These are phyloP conservation scores for Apiotrichum gracile DNA, from an alignment of 1,284 basidiomycete species.

Conservation along the genomic window DNA sequence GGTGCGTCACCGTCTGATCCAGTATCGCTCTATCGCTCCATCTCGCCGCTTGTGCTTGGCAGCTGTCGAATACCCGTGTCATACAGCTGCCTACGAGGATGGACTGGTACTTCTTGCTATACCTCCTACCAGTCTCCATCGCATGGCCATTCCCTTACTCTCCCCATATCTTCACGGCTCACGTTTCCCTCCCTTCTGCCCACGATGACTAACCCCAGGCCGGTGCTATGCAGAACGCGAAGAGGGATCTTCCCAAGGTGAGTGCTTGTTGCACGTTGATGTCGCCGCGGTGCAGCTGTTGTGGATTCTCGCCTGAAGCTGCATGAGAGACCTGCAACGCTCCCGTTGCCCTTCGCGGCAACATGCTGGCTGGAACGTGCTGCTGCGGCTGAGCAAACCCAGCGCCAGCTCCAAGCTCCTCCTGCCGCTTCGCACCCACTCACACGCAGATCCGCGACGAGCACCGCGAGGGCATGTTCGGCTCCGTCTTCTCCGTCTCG, in stretches of 20 bases:
- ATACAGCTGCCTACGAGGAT: too few relatives aligned
- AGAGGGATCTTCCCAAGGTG: constrained; percentile 69
- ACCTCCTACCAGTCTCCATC: not conserved
- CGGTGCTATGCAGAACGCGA: constrained; percentile 85
- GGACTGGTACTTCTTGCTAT: too few relatives aligned
- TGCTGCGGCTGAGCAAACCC: too few relatives aligned
- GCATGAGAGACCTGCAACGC: too few relatives aligned
- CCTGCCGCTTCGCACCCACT: not conserved
- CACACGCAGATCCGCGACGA: constrained; percentile 65
- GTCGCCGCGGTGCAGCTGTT: too few relatives aligned
- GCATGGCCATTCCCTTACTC: not conserved
- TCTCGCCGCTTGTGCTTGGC: not conserved
- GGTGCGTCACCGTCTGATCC: not conserved
- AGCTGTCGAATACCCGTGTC: not conserved
- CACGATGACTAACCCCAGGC: constrained; percentile 51
- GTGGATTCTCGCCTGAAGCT: too few relatives aligned
- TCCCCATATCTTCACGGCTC: not conserved
- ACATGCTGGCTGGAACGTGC: too few relatives aligned
- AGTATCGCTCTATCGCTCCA: too few relatives aligned
- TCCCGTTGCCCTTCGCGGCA: too few relatives aligned
- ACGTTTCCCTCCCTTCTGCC: too few relatives aligned
- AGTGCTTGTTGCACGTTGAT: constrained; percentile 11
- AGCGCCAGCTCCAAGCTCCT: too few relatives aligned
- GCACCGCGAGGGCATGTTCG: constrained; percentile 79
- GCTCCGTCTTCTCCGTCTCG: constrained; percentile 81